phyloP scores from a whole-genome alignment of 805 yeast genomes.

The Lipomyces mesembrius region DNA sequence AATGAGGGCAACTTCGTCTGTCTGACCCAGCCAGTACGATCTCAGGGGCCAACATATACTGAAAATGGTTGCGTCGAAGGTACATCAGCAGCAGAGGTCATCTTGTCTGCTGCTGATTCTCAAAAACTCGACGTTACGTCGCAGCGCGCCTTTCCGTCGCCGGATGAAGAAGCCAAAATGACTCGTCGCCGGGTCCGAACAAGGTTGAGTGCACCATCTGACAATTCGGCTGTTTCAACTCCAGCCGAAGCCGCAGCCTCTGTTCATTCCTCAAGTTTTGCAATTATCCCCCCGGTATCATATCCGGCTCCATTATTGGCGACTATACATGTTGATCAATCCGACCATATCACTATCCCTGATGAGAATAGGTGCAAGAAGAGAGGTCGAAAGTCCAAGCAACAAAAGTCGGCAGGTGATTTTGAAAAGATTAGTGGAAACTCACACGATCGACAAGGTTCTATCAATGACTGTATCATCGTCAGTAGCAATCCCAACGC shows the following conservation, averaged over 20 bases:
- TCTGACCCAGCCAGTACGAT: neutral
- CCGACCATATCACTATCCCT: neutral
- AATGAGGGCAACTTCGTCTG: neutral
- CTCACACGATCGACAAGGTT: neutral
- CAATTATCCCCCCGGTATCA: neutral
- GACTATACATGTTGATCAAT: neutral
- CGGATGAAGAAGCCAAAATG: neutral
- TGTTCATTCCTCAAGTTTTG: neutral
- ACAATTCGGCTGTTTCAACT: neutral
- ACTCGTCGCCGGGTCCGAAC: neutral
- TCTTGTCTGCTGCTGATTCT: neutral
- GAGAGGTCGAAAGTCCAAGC: neutral
- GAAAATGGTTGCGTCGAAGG: neutral
- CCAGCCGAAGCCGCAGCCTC: neutral
- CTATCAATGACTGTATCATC: slow-evolving; percentile 10
- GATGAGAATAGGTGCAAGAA: neutral
- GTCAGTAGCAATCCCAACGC: neutral
- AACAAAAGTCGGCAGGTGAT: neutral
- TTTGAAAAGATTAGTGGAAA: neutral
- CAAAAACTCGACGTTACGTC: neutral
- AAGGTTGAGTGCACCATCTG: neutral
- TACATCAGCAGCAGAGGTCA: neutral
- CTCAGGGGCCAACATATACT: neutral
- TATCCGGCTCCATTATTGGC: neutral
- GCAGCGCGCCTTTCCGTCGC: neutral